Conservation (phyloP, 1,139 yeast genomes). For the Candida neerlandica region DNA sequence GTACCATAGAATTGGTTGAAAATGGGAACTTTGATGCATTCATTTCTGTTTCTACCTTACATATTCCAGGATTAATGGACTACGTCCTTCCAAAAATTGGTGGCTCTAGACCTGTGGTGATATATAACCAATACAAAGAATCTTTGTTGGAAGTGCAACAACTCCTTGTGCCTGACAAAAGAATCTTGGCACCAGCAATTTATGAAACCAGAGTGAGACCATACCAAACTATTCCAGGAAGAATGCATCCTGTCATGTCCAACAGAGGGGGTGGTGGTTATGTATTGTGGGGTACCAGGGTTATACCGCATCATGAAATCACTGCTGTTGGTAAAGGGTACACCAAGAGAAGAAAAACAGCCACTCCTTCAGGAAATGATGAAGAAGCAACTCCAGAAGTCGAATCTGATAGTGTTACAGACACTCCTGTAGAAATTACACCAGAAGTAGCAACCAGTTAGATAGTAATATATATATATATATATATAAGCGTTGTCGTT, state of each 20-base stretch:
- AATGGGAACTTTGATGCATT: constrained; percentile 74
- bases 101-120: constrained; percentile 85
- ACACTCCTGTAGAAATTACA: constrained; percentile 6
- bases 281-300: constrained; percentile 76
- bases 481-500: not conserved
- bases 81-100: constrained; percentile 65
- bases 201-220: constrained; percentile 82
- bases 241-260: constrained; percentile 94
- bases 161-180: constrained; percentile 60
- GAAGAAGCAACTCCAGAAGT: constrained; percentile 1
- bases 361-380: constrained; percentile 15
- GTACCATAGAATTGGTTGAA: constrained; percentile 52
- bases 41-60: constrained; percentile 71
- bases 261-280: constrained; percentile 93
- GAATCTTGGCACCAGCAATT: constrained; percentile 82
- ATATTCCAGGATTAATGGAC: constrained; percentile 67
- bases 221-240: constrained; percentile 91
- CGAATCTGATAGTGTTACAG: not conserved
- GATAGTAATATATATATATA: not conserved
- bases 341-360: constrained; percentile 33
- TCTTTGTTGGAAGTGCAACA: constrained; percentile 73
- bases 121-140: constrained; percentile 83
- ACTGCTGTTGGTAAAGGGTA: constrained; percentile 60
- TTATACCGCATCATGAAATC: constrained; percentile 65
- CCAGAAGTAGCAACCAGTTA: not conserved